Conservation (phyloP, 805 yeast genomes). For the Wickerhamomyces ciferrii region DNA sequence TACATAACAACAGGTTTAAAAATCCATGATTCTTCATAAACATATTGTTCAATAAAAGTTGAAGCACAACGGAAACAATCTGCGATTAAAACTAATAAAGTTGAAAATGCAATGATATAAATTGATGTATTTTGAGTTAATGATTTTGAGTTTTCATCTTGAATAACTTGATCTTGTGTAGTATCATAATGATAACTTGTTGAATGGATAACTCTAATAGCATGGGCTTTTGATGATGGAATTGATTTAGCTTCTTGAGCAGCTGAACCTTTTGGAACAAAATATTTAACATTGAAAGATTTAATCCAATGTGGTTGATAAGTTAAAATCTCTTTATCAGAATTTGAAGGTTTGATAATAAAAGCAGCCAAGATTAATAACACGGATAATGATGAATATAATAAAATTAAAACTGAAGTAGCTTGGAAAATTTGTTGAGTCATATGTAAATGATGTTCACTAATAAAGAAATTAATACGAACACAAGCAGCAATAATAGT, state of each 20-base stretch:
- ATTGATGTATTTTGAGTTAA: constrained; percentile 49
- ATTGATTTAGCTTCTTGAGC: constrained; percentile 36
- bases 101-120: constrained; percentile 35
- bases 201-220: constrained; percentile 59
- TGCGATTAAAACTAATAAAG: constrained; percentile 44
- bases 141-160: constrained; percentile 17
- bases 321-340: constrained; percentile 45
- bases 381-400: constrained; percentile 54
- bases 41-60: constrained; percentile 29
- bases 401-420: constrained; percentile 38
- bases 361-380: constrained; percentile 46
- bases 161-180: constrained; percentile 11
- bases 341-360: constrained; percentile 47
- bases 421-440: constrained; percentile 53
- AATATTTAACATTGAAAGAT: constrained; percentile 55
- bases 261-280: constrained; percentile 48
- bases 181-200: constrained; percentile 35
- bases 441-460: constrained; percentile 37
- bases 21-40: constrained; percentile 35
- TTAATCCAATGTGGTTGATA: constrained; percentile 78
- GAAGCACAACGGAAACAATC: constrained; percentile 46
- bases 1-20: constrained; percentile 59
- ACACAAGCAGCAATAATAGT: constrained; percentile 59
- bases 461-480: constrained; percentile 52
- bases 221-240: constrained; percentile 26